Conservation (phyloP, 495 filamentous ascomycete species). For the Talaromyces thailandensis region DNA sequence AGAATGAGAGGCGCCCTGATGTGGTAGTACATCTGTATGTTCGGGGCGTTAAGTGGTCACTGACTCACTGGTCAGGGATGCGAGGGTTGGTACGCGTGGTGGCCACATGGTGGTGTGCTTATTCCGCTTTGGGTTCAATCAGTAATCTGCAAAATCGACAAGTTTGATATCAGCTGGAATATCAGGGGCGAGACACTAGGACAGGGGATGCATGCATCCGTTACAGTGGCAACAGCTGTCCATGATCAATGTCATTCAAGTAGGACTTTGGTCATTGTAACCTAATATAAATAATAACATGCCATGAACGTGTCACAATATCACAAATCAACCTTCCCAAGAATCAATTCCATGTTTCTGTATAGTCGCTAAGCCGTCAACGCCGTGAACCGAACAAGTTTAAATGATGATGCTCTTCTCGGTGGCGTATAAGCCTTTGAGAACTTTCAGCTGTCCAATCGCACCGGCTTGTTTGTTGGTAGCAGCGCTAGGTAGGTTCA, state of each 20-base stretch:
- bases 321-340: background rate
- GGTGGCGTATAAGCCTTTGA: constrained; percentile 48
- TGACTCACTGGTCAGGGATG: background rate
- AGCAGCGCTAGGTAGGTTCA: constrained; percentile 55
- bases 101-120: background rate
- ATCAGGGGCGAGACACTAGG: background rate
- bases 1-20: no score
- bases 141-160: background rate
- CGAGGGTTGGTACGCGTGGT: background rate
- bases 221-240: background rate
- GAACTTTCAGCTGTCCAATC: constrained; percentile 47
- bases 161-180: background rate
- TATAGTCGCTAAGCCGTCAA: background rate
- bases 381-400: background rate
- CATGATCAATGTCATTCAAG: background rate
- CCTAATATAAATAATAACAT: background rate
- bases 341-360: background rate
- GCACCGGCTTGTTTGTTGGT: constrained; percentile 40
- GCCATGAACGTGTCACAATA: background rate
- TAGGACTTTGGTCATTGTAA: background rate
- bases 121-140: background rate
- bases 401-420: constrained; percentile 50
- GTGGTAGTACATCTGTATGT: background rate
- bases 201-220: background rate
- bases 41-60: background rate